Evolutionary conservation across 2,329 filamentous ascomycete genomes (phyloP).

Genomic region (Cryoendolithus antarcticus): DNA sequence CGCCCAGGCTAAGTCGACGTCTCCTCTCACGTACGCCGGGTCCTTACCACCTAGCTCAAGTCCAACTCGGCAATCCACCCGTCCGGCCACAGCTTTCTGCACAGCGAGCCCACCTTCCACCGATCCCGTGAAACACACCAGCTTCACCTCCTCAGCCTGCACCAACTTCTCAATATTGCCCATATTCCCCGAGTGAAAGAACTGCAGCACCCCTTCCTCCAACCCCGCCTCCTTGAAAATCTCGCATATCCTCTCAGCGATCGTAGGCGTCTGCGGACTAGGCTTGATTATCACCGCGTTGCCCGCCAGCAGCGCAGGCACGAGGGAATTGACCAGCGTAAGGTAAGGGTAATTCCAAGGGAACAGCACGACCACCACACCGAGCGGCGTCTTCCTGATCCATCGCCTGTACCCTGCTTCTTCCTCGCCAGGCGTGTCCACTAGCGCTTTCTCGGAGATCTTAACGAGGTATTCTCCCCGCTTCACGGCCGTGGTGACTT

Average conservation of each 20-base stretch:
- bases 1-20: conserved; percentile 82
- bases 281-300: conserved; percentile 92
- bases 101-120: conserved; percentile 78
- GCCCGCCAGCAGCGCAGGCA: conserved; percentile 81
- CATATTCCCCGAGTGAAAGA: conserved; percentile 78
- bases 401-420: conserved; percentile 85
- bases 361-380: conserved; percentile 79
- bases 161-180: conserved; percentile 66
- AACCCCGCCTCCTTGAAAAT: conserved; percentile 72
- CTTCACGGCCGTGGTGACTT: conserved; percentile 75
- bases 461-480: conserved; percentile 76
- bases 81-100: conserved; percentile 70
- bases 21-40: conserved; percentile 73
- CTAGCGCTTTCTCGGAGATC: conserved; percentile 65
- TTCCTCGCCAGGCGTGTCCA: conserved; percentile 67
- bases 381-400: conserved; percentile 77
- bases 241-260: conserved; percentile 69
- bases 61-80: conserved; percentile 67
- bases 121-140: conserved; percentile 89
- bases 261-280: conserved; percentile 85
- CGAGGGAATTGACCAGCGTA: conserved; percentile 80
- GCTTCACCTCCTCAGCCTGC: conserved; percentile 60
- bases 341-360: conserved; percentile 99
- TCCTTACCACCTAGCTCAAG: conserved; percentile 93
- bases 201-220: conserved; percentile 73